Conservation (phyloP, 352 stramenopile species). For the Phytophthora idaei region DNA sequence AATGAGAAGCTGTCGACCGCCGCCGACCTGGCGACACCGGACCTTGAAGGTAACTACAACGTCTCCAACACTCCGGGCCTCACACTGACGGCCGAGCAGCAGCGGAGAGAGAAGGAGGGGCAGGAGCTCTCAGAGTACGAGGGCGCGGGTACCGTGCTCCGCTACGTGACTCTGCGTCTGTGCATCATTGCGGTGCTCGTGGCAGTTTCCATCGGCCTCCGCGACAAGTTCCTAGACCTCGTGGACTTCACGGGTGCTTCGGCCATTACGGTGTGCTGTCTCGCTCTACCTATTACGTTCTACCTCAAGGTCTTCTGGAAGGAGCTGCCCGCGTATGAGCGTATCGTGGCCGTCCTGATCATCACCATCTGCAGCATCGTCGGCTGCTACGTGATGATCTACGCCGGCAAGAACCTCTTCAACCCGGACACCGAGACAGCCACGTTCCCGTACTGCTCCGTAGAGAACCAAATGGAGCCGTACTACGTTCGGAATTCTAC, state of each 20-base stretch:
- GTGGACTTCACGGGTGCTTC: slow-evolving; percentile 58
- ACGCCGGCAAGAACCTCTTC: slow-evolving; percentile 48
- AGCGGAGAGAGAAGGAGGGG: slow-evolving; percentile 33
- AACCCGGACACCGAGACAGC: slow-evolving; percentile 27
- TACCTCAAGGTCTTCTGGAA: slow-evolving; percentile 56
- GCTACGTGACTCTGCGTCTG: slow-evolving; percentile 46
- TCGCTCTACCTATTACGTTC: slow-evolving; percentile 52
- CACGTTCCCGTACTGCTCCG: slow-evolving; percentile 39
- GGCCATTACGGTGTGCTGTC: slow-evolving; percentile 49
- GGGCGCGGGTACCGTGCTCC: slow-evolving; percentile 28
- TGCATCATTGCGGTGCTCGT: slow-evolving; percentile 46
- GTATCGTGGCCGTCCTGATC: slow-evolving; percentile 36
- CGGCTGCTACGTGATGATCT: slow-evolving; percentile 51
- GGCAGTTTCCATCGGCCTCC: slow-evolving; percentile 38
- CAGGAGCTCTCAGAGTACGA: slow-evolving; percentile 39
- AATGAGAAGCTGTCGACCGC: slow-evolving; percentile 27
- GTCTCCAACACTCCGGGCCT: slow-evolving; percentile 11
- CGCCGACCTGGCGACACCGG: slow-evolving; percentile 12
- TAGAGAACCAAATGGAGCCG: slow-evolving; percentile 31
- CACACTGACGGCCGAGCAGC: slow-evolving; percentile 25
- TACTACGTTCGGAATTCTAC: slow-evolving; percentile 34
- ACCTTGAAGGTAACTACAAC: slow-evolving; percentile 39
- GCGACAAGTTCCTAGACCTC: slow-evolving; percentile 49
- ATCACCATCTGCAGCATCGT: slow-evolving; percentile 44
- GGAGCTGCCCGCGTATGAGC: slow-evolving; percentile 45